Percentiles rank a stretch among this genome's conserved stretches.
Conservation (phyloP, 352 stramenopile genomes). For the Phytophthora niederhauseri region DNA sequence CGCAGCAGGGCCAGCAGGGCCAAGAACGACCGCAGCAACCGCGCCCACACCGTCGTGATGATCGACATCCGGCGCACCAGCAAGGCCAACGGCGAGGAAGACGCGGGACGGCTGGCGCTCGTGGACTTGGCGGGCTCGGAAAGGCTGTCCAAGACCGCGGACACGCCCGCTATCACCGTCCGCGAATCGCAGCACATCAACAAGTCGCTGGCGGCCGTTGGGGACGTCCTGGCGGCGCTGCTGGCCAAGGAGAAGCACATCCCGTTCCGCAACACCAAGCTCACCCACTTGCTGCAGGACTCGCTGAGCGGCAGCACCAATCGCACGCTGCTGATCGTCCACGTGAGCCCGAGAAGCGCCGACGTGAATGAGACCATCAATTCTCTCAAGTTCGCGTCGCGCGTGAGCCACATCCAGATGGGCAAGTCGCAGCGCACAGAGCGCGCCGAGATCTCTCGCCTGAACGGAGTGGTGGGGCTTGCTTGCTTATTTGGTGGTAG, state of each 20-base stretch:
- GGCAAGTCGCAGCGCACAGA: slow-evolving; percentile 50
- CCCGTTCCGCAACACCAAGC: slow-evolving; percentile 86
- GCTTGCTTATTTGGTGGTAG: not conserved
- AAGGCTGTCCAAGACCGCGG: slow-evolving; percentile 53
- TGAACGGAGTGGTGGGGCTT: slow-evolving; percentile 63
- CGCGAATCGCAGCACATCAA: slow-evolving; percentile 84
- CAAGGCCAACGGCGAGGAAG: slow-evolving; percentile 43
- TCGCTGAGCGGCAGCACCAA: slow-evolving; percentile 52
- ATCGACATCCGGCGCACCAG: slow-evolving; percentile 63
- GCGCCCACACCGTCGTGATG: slow-evolving; percentile 65
- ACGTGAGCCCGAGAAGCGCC: slow-evolving; percentile 54
- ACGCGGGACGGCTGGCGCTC: slow-evolving; percentile 60
- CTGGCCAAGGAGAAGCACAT: slow-evolving; percentile 84
- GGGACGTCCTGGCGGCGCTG: slow-evolving; percentile 72
- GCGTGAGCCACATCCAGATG: slow-evolving; percentile 53
- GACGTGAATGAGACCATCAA: slow-evolving; percentile 79
- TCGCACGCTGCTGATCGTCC: slow-evolving; percentile 64
- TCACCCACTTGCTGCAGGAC: slow-evolving; percentile 86
- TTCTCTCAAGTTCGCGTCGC: slow-evolving; percentile 78
- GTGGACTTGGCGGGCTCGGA: slow-evolving; percentile 85
- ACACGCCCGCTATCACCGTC: slow-evolving; percentile 44
- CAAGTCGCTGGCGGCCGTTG: slow-evolving; percentile 78
- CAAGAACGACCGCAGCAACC: slow-evolving; percentile 51
- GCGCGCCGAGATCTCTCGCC: slow-evolving; percentile 60
- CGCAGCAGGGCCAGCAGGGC: slow-evolving; percentile 47